Evolutionary conservation across 768 basidiomycete species (phyloP).

Genomic region (Amanita muscaria): DNA sequence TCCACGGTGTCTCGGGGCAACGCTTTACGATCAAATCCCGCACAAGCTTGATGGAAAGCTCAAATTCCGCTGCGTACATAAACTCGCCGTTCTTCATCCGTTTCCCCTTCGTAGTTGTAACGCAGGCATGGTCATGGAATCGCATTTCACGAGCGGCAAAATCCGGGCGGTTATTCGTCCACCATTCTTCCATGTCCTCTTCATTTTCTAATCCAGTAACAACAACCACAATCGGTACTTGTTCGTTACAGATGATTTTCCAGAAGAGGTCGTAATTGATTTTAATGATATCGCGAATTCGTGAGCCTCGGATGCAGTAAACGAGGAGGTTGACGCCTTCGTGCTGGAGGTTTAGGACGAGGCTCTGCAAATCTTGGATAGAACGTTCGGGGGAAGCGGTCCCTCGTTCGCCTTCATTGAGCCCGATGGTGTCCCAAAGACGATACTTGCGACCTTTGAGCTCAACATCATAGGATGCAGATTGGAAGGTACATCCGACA

Average conservation of each 20-base stretch:
- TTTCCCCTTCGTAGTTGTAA: constrained; percentile 16
- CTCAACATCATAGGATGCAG: constrained; percentile 18
- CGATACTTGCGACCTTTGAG: constrained; percentile 17
- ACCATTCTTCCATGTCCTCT: constrained; percentile 31
- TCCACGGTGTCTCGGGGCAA: constrained; percentile 1
- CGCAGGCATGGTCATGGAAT: constrained; percentile 28
- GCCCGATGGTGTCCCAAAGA: constrained; percentile 26
- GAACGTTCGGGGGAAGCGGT: constrained; percentile 22
- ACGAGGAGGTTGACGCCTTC: constrained; percentile 22
- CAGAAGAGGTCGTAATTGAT: constrained; percentile 31
- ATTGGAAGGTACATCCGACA: constrained; percentile 23
- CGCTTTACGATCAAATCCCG: constrained; percentile 7
- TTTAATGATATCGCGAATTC: constrained; percentile 15
- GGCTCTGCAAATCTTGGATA: constrained; percentile 16
- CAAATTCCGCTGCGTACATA: constrained; percentile 17
- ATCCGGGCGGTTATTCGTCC: constrained; percentile 22
- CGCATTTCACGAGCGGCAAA: constrained; percentile 21
- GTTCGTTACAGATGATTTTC: constrained; percentile 25
- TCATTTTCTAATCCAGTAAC: constrained; percentile 31
- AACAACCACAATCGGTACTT: constrained; percentile 28
- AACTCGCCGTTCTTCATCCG: constrained; percentile 9
- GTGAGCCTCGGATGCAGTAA: constrained; percentile 27
- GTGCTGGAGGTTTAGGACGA: not conserved
- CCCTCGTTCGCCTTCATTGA: constrained; percentile 25
- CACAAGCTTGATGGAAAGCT: constrained; percentile 11